Evolutionary conservation across 2,329 filamentous ascomycete genomes (phyloP), one percentile per base, ranked within the genome.

Genomic region (Sporothrix brunneoviolacea): DNA sequence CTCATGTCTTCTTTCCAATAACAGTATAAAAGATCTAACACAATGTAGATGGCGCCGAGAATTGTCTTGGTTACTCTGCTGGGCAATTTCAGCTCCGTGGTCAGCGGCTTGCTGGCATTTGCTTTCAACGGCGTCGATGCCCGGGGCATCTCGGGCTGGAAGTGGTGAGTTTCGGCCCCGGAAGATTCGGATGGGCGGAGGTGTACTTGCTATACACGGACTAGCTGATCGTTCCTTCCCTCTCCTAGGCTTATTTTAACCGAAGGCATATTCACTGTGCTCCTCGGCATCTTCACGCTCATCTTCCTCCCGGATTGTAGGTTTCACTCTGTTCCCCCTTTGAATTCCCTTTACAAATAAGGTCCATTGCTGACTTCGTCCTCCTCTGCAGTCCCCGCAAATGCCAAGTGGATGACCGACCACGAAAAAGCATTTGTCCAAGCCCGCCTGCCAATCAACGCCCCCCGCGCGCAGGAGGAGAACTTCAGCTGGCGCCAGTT

Each of bases 251-350:
- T 71, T 5, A 68, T 72, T 50, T 54, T 71, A 4, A 58, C 62
- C 8, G 74, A 79, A 59, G 74, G 73, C 4, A 60, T 73, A 24
- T 60, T 66, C 8, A 79, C 75, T 0, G 62, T 77, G 9, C 41
- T 73, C 2, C 48, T 73, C 1, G 72, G 75, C 9, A 57, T 74
- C 5, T 59, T 68, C 5, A 69, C 79, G 9, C 77, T 72, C 63
- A 77, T 80, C 47, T 48, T 75, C 0, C 64, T 80, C 0, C 76
- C 76, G 0, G 75, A 80, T 54, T 77, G 71, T 74, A 58, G 57
- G 66, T 49, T 8, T 22, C 22, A 1, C 16, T 21, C n/a, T 15
- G 8, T n/a, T n/a, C n/a, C n/a, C n/a, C n/a, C n/a, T n/a, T n/a
- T n/a, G n/a, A n/a, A n/a, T n/a, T n/a, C n/a, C n/a, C n/a, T n/a